Evolutionary conservation across 768 basidiomycete genomes (phyloP), one percentile per base, ranked within the genome.

Genomic region (Leucosporidium yakuticum): DNA sequence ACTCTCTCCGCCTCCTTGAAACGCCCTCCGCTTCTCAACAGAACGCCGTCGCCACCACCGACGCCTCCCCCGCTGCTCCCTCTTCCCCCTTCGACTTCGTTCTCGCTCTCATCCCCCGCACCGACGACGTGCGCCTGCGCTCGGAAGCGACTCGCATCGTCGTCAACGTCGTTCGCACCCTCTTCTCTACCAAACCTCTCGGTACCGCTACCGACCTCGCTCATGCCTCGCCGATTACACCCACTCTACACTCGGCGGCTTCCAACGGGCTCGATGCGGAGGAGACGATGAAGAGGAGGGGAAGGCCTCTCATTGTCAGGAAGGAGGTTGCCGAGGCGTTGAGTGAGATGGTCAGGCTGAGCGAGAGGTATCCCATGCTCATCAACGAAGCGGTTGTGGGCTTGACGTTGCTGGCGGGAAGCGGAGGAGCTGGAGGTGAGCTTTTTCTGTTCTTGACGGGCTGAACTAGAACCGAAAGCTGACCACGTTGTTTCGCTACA

Each of bases 371-470:
- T 76, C 88, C 90, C 2, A 81, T 91, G 50, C 82, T 98, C 39
- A 84, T 96, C 63, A 95, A 92, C 73, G 95, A 98, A 78, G 90
- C 88, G 3, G 82, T 94, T 27, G 85, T 96, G 53, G 89, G 90
- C 6, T 79, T 95, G 68, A 89, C 87, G 51, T 77, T 97, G 60
- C 78, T 97, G 66, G 86, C 68, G 0, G 64, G 86, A 63, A 86
- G 86, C 17, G 83, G 85, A 50, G 81, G 81, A 32, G 78, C 81
- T 57, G 89, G 88, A 68, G 86, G 91, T 60, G 53, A 51, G 55
- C 34, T 61, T 14, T 31, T 20, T 15, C 32, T 20, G n/a, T n/a
- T n/a, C n/a, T n/a, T n/a, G n/a, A n/a, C n/a, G n/a, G n/a, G n/a
- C n/a, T n/a, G n/a, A n/a, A 5, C 5, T 12, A 36, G 34, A 5